Base-by-base conservation (phyloP, 768 basidiomycete genomes). In the Xerocomus brunneocitrinus region DNA sequence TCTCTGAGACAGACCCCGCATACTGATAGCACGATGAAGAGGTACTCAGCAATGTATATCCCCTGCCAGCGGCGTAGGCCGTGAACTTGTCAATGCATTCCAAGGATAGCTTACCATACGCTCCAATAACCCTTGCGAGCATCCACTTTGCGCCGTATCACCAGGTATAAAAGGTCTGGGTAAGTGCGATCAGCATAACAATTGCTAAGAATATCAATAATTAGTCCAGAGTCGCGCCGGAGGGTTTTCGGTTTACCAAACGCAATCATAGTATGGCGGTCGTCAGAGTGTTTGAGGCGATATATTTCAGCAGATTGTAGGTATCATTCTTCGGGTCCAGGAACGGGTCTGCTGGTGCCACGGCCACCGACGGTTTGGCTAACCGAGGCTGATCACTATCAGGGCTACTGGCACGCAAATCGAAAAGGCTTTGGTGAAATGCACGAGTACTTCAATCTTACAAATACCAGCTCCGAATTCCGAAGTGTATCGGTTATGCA, bases 101-200 rank as follows among this genome's bases (percentile, higher is more conserved):
- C 5, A 5, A 28, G 5, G 0, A 70, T n/a, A 49, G 27, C 80
- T 44, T 50, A 78, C 82, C 76, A 63, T 78, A 82, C 30, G 72
- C 74, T n/a, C 85, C 85, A 52, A 87, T 76, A 5, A 78, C 72
- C 78, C 86, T 81, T 16, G 74, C 65, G 31, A 82, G 61, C 84
- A 87, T 86, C 68, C 74, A 85, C 56, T 71, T 78, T 5, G 78
- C 76, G 4, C 81, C 77, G 49, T 72, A 77, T 52, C 69, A 73
- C 60, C 64, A 67, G 12, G 75, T 73, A 39, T 69, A 72, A 46
- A 64, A 72, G 6, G 76, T 72, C 60, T 83, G 81, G 3, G 66
- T 47, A 22, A 83, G 49, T 24, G 73, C 80, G 24, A 74, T 71
- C 14, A 65, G 8, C 8, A 79, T 50, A 5, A 79, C 60, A 16